Base-by-base conservation (phyloP, 371 early-diverging fungal genomes). In the Mucor piriformis region DNA sequence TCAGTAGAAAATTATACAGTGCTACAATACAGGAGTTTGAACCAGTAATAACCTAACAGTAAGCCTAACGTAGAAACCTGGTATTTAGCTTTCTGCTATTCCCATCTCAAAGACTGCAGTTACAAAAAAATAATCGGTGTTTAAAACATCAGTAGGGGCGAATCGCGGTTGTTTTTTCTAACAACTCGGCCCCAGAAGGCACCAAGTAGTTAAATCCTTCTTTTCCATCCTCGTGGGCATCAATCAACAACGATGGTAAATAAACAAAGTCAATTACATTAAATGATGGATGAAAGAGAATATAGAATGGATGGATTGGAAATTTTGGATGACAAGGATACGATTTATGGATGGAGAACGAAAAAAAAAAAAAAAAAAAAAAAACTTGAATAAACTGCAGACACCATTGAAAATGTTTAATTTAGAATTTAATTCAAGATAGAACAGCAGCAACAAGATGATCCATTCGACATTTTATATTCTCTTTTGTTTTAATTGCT, bases 151-250 rank as follows among this genome's bases (percentile, higher is more conserved):
- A 18, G 8, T 3, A 15, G 16, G 49, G 49, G 29, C 27, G 21
- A 11, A 11, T 29, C 27, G 20, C 20, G 46, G 46, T 46, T 6
- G 24, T 10, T 46, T 46, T 43, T 46, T 24, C 12, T 11, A 46
- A 44, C 34, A 44, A 55, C 56, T 35, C 46, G 25, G 33, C 33
- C 23, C n/a, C 46, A 33, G 18, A 55, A 46, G 43, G 21, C 46
- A 44, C 34, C 46, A 29, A 55, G 15, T 34, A 12, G 44, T 20
- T 44, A 44, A 55, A 55, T 55, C 56, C 46, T 55, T 46, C 56
- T 55, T 55, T 54, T 55, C 56, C 56, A 55, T 55, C 56, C 56
- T 55, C 56, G 56, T 55, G 56, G 56, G 56, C 56, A 32, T 55
- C 43, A 43, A 55, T 55, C 56, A 55, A 55, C 56, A 55, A 55